Evolutionary conservation across 495 filamentous ascomycete genomes (phyloP).

Genomic region (Penicillium crystallinum): DNA sequence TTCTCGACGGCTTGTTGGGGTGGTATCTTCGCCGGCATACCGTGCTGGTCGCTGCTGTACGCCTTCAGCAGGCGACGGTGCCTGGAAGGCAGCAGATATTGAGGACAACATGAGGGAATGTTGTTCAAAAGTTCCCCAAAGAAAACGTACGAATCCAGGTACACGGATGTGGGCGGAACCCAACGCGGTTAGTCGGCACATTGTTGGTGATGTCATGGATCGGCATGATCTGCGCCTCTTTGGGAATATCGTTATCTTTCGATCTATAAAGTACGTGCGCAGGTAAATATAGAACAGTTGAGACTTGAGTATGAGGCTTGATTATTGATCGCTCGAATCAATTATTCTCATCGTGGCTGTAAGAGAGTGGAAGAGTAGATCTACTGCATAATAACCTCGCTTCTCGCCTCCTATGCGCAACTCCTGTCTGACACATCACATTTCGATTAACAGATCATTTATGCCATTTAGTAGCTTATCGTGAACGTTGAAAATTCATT

Average conservation of each 20-base stretch:
- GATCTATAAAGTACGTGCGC: background rate
- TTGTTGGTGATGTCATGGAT: constrained; percentile 7
- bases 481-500: too few species aligned
- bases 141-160: constrained; percentile 1
- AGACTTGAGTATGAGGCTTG: too few species aligned
- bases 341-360: too few species aligned
- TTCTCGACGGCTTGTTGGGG: constrained; percentile 72
- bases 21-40: constrained; percentile 78
- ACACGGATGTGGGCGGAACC: constrained; percentile 25
- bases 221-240: background rate
- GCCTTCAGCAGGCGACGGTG: constrained; percentile 20
- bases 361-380: too few species aligned
- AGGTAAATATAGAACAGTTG: background rate
- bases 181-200: background rate
- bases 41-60: constrained; percentile 34
- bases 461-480: too few species aligned
- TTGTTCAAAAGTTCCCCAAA: background rate
- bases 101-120: constrained; percentile 18
- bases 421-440: too few species aligned
- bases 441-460: too few species aligned
- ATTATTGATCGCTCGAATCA: too few species aligned
- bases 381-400: too few species aligned
- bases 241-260: background rate
- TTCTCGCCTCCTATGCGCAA: too few species aligned
- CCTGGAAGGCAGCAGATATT: constrained; percentile 16